Base-by-base conservation (phyloP, 2,329 filamentous ascomycete genomes). In the Beauveria sp. region DNA sequence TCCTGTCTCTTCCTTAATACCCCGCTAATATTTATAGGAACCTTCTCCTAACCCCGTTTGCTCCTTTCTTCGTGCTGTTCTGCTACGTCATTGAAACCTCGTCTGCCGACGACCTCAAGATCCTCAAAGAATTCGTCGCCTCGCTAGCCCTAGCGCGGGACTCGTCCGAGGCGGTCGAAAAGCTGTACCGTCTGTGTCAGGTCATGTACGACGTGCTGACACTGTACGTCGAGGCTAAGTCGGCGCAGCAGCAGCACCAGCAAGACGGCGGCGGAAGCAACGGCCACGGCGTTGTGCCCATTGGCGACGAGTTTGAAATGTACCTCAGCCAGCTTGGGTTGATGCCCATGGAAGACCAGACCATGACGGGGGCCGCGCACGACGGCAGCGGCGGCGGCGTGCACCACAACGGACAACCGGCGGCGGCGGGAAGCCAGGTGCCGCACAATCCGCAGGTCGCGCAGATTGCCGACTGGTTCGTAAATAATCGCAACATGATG, bases 401-500 rank as follows among this genome's bases (percentile, higher is more conserved):
- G 64, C n/a, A 62, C 6, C 61, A n/a, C 62, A 66, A 7, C 34
- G 56, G 28, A 38, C 34, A 38, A 38, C 34, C 58, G 68, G 66
- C 26, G 5, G 16, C 38, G 5, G 57, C 40, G 5, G 46, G 7
- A 5, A 34, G 59, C 1, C 51, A 54, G 20, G 63, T 65, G 5
- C 60, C 64, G 3, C 69, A 71, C n/a, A 71, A 61, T 60, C 66
- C 69, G 8, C 74, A 73, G 62, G 68, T 70, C n/a, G 67, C 79
- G 38, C 80, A 85, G 51, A 72, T 88, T 63, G 82, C 83, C 2
- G 85, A 87, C 64, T 88, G 86, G 86, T 88, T 87, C 66, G 84
- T 83, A 3, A 84, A 85, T 1, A 88, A 84, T 63, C 79, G 81
- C 60, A 85, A 87, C 66, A 83, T 89, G 75, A 80, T 88, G 76